These are phyloP conservation scores for Butyriboletus appendiculatus DNA, from an alignment of 1,284 basidiomycete species.

Conservation along the genomic window DNA sequence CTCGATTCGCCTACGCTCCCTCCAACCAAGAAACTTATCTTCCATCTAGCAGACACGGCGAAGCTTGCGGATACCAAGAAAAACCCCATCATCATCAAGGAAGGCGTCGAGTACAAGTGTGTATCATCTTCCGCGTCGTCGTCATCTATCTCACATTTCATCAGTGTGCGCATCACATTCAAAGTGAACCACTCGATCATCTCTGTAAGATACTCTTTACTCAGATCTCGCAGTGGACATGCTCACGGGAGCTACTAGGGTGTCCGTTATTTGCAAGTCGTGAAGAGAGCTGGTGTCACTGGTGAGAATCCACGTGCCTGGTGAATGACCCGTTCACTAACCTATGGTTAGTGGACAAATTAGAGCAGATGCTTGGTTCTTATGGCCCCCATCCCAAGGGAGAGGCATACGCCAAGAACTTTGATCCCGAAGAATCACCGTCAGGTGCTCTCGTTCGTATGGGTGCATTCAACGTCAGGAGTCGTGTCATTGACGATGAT, in stretches of 20 bases:
- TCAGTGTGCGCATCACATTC: slow-evolving; percentile 77
- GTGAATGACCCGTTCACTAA: slow-evolving; percentile 7
- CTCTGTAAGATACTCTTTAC: slow-evolving; percentile 51
- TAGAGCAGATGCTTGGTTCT: slow-evolving; percentile 90
- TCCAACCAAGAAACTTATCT: slow-evolving; percentile 55
- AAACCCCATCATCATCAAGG: slow-evolving; percentile 78
- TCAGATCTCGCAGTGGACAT: slow-evolving; percentile 2
- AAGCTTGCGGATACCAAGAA: slow-evolving; percentile 58
- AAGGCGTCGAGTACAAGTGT: slow-evolving; percentile 83
- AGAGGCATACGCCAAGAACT: slow-evolving; percentile 65
- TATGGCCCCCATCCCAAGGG: slow-evolving; percentile 70
- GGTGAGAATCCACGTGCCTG: slow-evolving; percentile 42
- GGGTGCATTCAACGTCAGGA: slow-evolving; percentile 75
- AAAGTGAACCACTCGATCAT: slow-evolving; percentile 84
- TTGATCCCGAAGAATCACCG: slow-evolving; percentile 78
- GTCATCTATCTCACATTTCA: slow-evolving; percentile 7
- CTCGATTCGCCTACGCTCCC: slow-evolving; percentile 70
- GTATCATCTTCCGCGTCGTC: slow-evolving; percentile 8
- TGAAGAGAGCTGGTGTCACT: slow-evolving; percentile 72
- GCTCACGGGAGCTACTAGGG: slow-evolving; percentile 47
- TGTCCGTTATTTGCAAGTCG: slow-evolving; percentile 82
- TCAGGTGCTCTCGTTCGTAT: slow-evolving; percentile 81
- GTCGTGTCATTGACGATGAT: slow-evolving; percentile 85
- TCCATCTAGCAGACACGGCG: slow-evolving; percentile 54
- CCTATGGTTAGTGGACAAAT: slow-evolving; percentile 67